A percentile compares a stretch with the other conserved stretches of the same genome.
phyloP scores from a whole-genome alignment of 257 asterid species.

The Sherardia arvensis region DNA sequence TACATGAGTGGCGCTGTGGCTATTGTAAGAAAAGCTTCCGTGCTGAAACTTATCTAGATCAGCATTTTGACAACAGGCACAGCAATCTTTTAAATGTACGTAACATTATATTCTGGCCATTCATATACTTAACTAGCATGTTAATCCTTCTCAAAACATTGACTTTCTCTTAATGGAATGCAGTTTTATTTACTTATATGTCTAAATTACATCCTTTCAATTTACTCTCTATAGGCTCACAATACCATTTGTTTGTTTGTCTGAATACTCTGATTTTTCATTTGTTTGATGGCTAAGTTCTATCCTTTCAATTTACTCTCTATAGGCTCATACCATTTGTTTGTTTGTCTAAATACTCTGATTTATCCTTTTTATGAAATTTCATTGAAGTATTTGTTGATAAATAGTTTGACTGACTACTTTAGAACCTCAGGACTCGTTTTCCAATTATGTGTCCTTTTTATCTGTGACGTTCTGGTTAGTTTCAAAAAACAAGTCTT shows the following conservation, averaged over 20 bases:
- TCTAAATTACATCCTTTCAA: not conserved
- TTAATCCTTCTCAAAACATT: not conserved
- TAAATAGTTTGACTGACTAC: not conserved
- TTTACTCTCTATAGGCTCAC: not conserved
- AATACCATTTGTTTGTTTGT: not conserved
- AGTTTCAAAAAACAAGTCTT: not conserved
- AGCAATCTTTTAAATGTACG: slow-evolving; percentile 76
- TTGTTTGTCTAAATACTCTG: not conserved
- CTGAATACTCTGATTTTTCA: not conserved
- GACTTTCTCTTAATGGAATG: not conserved
- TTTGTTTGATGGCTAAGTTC: not conserved
- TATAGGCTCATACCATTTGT: not conserved
- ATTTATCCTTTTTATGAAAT: not conserved
- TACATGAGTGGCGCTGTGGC: slow-evolving; percentile 87
- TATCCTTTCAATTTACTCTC: not conserved
- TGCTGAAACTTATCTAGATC: slow-evolving; percentile 78
- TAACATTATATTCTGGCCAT: slow-evolving; percentile 11
- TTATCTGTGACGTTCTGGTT: not conserved
- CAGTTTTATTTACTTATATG: not conserved
- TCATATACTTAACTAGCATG: not conserved
- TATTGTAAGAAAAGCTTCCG: slow-evolving; percentile 80
- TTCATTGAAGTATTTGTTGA: not conserved
- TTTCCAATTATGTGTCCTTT: not conserved
- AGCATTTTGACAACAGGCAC: slow-evolving; percentile 93
- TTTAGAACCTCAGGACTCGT: not conserved